phyloP scores from a whole-genome alignment of 2,329 filamentous ascomycete genomes.

The Beauveria bassiana region DNA sequence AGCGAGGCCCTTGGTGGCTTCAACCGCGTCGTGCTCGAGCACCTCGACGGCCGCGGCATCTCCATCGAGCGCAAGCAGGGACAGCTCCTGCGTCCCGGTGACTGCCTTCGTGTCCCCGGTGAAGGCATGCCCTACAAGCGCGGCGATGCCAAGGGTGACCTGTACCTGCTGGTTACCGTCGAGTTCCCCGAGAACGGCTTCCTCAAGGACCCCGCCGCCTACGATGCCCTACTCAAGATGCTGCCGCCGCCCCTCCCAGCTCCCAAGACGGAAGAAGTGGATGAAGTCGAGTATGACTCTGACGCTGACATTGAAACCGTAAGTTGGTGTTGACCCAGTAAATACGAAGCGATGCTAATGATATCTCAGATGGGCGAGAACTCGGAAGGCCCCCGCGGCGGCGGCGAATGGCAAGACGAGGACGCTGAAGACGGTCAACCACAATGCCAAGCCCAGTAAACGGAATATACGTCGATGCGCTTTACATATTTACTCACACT shows the following conservation, averaged over 20 bases:
- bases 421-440: conserved; percentile 58
- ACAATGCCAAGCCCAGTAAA: conserved; percentile 68
- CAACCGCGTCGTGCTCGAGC: conserved; percentile 80
- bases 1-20: conserved; percentile 83
- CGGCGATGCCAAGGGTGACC: conserved; percentile 73
- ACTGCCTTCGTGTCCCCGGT: conserved; percentile 75
- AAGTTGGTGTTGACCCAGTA: conserved; percentile 21
- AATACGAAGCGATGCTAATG: not conserved
- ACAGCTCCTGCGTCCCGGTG: conserved; percentile 72
- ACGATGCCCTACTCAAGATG: conserved; percentile 65
- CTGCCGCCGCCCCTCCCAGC: conserved; percentile 57
- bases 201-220: conserved; percentile 62
- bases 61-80: conserved; percentile 71
- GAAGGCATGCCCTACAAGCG: conserved; percentile 95
- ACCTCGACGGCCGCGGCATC: conserved; percentile 89
- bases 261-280: conserved; percentile 66
- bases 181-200: conserved; percentile 85
- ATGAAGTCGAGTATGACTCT: conserved; percentile 83
- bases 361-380: conserved; percentile 57
- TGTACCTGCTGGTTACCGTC: conserved; percentile 80
- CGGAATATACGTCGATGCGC: not conserved
- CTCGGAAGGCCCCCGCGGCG: conserved; percentile 59
- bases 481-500: not conserved
- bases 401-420: conserved; percentile 62
- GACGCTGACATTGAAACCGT: conserved; percentile 76